Evolutionary conservation across 257 asterid genomes (phyloP).

Genomic region (Gynochthodes officinalis): DNA sequence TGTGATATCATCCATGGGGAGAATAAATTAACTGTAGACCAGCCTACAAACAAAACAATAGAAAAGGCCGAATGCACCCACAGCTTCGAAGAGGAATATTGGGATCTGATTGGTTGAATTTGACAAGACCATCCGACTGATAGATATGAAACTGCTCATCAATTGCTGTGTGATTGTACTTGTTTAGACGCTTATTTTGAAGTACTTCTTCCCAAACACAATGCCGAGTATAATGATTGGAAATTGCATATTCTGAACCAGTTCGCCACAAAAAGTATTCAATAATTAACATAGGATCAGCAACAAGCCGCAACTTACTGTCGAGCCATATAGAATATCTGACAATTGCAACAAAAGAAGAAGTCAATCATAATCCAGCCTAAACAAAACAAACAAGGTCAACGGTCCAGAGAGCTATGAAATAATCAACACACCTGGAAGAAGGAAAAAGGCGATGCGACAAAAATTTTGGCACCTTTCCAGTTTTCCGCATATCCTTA

Average conservation of each 20-base stretch:
- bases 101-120: conserved; percentile 70
- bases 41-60: conserved; percentile 10
- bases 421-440: conserved; percentile 57
- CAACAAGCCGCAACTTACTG: conserved; percentile 83
- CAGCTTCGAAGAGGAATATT: conserved; percentile 70
- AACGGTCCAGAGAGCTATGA: conserved; percentile 3
- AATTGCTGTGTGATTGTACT: conserved; percentile 74
- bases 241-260: conserved; percentile 81
- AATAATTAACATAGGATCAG: conserved; percentile 80
- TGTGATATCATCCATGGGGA: conserved; percentile 9
- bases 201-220: conserved; percentile 96
- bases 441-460: conserved; percentile 93
- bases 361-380: conserved; percentile 16
- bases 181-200: conserved; percentile 83
- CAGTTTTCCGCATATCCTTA: conserved; percentile 75
- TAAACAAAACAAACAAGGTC: conserved; percentile 4
- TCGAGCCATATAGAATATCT: conserved; percentile 98
- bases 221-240: conserved; percentile 84
- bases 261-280: conserved; percentile 82
- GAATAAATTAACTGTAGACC: conserved; percentile 8
- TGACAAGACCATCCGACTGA: conserved; percentile 82
- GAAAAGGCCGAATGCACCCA: conserved; percentile 36
- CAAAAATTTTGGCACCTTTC: conserved; percentile 91
- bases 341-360: conserved; percentile 18
- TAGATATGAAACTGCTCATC: conserved; percentile 79